phyloP scores from a whole-genome alignment of 2,329 filamentous ascomycete genomes.

The Exophiala alcalophila region DNA sequence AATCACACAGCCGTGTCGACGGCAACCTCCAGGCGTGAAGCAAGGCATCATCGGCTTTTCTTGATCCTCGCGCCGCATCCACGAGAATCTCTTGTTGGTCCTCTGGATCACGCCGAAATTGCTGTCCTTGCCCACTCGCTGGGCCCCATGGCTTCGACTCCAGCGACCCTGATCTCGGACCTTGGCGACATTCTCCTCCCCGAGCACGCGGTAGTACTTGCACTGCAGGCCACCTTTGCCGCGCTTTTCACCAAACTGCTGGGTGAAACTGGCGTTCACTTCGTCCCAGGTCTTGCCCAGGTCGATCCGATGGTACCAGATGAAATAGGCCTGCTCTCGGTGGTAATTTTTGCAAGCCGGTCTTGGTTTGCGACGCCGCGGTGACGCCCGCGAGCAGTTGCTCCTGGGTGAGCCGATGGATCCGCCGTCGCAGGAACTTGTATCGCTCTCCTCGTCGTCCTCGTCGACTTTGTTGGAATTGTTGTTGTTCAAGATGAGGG shows the following conservation, averaged over 20 bases:
- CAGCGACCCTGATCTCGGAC: constrained; percentile 40
- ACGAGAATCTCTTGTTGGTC: constrained; percentile 37
- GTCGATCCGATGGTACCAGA: constrained; percentile 51
- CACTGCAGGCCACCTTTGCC: constrained; percentile 49
- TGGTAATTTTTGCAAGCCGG: constrained; percentile 47
- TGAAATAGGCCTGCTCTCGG: constrained; percentile 49
- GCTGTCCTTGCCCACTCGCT: constrained; percentile 34
- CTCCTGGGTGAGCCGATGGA: neutral
- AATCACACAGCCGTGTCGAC: too few relatives aligned
- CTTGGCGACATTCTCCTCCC: constrained; percentile 44
- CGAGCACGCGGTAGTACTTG: constrained; percentile 51
- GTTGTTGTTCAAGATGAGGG: constrained; percentile 5
- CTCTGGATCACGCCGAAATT: constrained; percentile 44
- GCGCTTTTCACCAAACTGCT: constrained; percentile 41
- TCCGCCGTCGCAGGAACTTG: neutral
- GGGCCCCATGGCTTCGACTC: constrained; percentile 10
- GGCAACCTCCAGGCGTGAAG: constrained; percentile 1
- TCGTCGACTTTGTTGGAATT: neutral
- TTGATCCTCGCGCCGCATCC: constrained; percentile 14
- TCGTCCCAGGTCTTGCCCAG: constrained; percentile 46
- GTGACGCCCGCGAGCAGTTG: too few relatives aligned
- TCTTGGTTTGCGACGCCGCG: constrained; percentile 25
- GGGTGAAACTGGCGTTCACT: constrained; percentile 44
- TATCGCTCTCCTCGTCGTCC: neutral
- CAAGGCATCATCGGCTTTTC: constrained; percentile 2